Evolutionary conservation across 257 asterid genomes (phyloP).

Genomic region (Knoxia roxburghii): DNA sequence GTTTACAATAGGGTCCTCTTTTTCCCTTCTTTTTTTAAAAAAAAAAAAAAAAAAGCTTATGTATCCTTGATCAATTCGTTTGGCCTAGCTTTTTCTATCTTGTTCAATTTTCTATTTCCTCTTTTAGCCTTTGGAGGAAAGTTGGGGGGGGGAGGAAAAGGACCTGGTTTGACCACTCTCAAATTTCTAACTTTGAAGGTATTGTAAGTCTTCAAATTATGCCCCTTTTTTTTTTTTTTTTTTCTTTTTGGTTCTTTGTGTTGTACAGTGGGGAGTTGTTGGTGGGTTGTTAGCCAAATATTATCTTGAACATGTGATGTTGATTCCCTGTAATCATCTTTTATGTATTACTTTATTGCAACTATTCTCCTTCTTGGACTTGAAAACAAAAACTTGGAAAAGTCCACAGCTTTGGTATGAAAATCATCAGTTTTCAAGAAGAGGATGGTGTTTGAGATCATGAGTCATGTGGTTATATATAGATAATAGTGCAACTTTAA

Average conservation of each 20-base stretch:
- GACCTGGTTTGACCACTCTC: slow-evolving; percentile 4
- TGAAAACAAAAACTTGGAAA: neutral
- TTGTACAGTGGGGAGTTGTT: slow-evolving; percentile 33
- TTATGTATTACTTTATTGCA: slow-evolving; percentile 8
- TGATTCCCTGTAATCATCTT: slow-evolving; percentile 1
- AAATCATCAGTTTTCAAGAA: neutral
- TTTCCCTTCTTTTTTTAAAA: slow-evolving; percentile 2
- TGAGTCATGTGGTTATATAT: neutral
- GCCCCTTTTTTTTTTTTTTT: neutral
- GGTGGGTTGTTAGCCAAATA: slow-evolving; percentile 20
- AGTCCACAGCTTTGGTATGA: neutral
- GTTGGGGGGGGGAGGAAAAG: neutral
- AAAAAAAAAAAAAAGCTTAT: too few species aligned
- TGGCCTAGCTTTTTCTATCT: slow-evolving; percentile 4
- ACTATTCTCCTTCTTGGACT: neutral
- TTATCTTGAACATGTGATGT: slow-evolving; percentile 15
- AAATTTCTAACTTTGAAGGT: slow-evolving; percentile 7
- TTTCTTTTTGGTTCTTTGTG: neutral
- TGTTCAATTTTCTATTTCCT: slow-evolving; percentile 3
- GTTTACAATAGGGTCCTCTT: slow-evolving; percentile 1
- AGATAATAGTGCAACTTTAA: neutral
- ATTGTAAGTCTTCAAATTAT: slow-evolving; percentile 10
- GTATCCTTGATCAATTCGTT: neutral
- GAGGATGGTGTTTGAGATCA: too few species aligned
- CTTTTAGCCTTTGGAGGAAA: neutral